Conservation (phyloP, 2,329 filamentous ascomycete genomes). For the Cercospora sp. region DNA sequence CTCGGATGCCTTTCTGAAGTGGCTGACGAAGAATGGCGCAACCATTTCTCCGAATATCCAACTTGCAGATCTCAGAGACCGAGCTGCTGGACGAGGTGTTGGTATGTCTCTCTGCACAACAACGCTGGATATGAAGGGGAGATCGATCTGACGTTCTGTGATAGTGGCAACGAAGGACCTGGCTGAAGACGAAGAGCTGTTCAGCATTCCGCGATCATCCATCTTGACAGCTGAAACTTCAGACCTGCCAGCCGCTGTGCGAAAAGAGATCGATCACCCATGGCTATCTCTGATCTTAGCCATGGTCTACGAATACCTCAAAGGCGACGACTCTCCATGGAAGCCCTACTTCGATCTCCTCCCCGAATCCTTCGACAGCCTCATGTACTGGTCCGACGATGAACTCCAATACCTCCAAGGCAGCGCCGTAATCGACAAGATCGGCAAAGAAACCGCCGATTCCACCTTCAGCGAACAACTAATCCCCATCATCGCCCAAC, state of each 20-base stretch:
- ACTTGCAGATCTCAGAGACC: constrained; percentile 58
- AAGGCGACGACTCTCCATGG: constrained; percentile 65
- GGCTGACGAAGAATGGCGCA: constrained; percentile 57
- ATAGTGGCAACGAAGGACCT: constrained; percentile 72
- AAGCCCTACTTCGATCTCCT: constrained; percentile 75
- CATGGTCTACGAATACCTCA: constrained; percentile 73
- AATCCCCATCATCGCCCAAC: constrained; percentile 52
- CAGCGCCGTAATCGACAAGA: constrained; percentile 72
- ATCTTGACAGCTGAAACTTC: constrained; percentile 76
- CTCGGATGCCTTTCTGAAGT: constrained; percentile 57
- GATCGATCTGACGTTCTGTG: constrained; percentile 8
- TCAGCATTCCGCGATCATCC: constrained; percentile 70
- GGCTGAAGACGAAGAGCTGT: constrained; percentile 71
- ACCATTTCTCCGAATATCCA: constrained; percentile 59
- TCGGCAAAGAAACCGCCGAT: constrained; percentile 73
- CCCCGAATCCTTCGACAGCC: constrained; percentile 71
- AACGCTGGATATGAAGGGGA: background rate
- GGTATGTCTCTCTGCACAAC: constrained; percentile 47
- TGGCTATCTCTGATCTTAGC: constrained; percentile 68
- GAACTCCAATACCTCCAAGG: constrained; percentile 74
- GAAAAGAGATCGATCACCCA: constrained; percentile 42
- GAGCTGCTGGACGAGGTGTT: constrained; percentile 61
- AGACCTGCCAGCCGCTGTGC: constrained; percentile 51
- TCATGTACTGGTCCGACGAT: constrained; percentile 80
- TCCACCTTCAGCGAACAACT: constrained; percentile 63